Base-by-base conservation (phyloP, 2,329 filamentous ascomycete genomes). In the Didymosphaeria variabile region DNA sequence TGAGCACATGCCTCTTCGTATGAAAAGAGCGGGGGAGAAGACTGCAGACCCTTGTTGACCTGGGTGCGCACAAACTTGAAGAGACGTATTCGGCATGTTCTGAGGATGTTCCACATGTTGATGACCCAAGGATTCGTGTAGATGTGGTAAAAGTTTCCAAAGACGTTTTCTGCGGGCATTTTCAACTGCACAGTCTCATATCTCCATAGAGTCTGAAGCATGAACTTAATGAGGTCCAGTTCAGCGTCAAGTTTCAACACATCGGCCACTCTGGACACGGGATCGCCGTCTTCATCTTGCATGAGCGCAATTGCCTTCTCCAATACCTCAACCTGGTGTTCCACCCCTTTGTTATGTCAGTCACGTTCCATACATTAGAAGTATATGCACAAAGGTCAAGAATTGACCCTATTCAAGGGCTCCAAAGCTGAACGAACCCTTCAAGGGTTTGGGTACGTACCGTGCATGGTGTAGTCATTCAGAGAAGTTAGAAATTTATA, bases 31-130 rank as follows among this genome's bases (percentile, higher is more conserved):
- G 67, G 64, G 17, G 68, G 67, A 15, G 45, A 23, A 13, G 46
- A 61, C 9, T 54, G 45, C 17, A 50, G 44, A 0, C 68, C 70
- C 58, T 61, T 68, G 7, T 40, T 46, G 10, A 77, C 57, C 23
- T 71, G 66, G 5, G 60, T 47, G n/a, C 65, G 67, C 6, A 75
- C 59, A 29, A 68, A 34, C 26, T 59, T 61, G 54, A 72, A 70
- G 1, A 77, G 67, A 36, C 65, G 51, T 29, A 75, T 59, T 1
- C 70, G 67, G 40, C 69, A 66, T 2, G 61, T 58, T 3, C 71
- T 60, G 26, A 76, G 65, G 42, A 72, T 70, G 57, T 75, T 77
- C 72, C 70, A 75, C 64, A 75, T 72, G 36, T 72, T 67, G 3
- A 64, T 63, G 10, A 76, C 67, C 72, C 73, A 76, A 1, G 70